Evolutionary conservation across 106 monocot genomes (phyloP).

Genomic region (Chionographis japonica): DNA sequence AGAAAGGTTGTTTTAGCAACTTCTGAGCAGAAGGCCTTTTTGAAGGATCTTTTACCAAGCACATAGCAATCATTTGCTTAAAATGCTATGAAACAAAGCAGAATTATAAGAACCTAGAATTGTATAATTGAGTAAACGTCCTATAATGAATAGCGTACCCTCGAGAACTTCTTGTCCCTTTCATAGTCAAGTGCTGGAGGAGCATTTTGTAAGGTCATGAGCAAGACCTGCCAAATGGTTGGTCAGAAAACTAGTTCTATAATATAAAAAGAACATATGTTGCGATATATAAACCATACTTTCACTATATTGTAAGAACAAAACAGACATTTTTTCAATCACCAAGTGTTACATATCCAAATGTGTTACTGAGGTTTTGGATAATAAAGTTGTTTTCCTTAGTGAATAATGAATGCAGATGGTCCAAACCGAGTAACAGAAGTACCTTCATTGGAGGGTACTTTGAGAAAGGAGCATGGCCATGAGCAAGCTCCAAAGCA

Average conservation of each 20-base stretch:
- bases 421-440: neutral
- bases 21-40: slow-evolving; percentile 76
- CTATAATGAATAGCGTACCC: slow-evolving; percentile 37
- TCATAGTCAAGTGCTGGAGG: slow-evolving; percentile 78
- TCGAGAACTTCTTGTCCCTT: slow-evolving; percentile 81
- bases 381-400: no score
- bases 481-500: slow-evolving; percentile 94
- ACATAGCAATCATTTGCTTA: slow-evolving; percentile 79
- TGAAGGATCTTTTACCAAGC: slow-evolving; percentile 93
- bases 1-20: slow-evolving; percentile 82
- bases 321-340: no score
- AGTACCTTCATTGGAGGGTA: slow-evolving; percentile 88
- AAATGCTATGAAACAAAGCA: slow-evolving; percentile 39
- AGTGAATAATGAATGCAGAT: no score
- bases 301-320: no score
- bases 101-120: slow-evolving; percentile 1
- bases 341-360: no score
- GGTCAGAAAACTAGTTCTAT: no score
- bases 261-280: no score
- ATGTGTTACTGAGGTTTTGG: no score
- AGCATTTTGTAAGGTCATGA: slow-evolving; percentile 90
- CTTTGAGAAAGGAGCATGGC: slow-evolving; percentile 87
- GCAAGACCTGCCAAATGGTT: slow-evolving; percentile 48
- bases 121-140: neutral
- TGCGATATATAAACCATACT: no score